Conservation (phyloP, 345 rosid species). For the Excoecaria cochinchinensis region DNA sequence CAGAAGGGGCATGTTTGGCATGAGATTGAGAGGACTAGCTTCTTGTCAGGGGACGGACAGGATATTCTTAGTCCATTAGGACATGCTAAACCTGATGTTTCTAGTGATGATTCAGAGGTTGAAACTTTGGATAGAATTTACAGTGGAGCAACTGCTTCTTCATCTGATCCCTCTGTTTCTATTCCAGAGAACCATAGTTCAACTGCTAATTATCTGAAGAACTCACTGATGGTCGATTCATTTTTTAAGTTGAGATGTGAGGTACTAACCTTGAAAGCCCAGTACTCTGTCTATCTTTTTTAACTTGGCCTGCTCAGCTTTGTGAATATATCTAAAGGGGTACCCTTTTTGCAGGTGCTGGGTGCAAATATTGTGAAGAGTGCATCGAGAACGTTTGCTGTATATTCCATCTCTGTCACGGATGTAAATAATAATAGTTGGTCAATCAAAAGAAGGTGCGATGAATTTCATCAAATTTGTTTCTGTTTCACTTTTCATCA, state of each 20-base stretch:
- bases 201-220: conserved; percentile 43
- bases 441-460: conserved; percentile 98
- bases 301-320: conserved; percentile 16
- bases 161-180: conserved; percentile 52
- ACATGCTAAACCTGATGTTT: conserved; percentile 43
- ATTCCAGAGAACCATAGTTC: conserved; percentile 41
- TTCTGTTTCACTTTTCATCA: conserved; percentile 13
- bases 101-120: conserved; percentile 70
- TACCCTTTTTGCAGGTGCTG: conserved; percentile 63
- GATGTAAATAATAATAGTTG: conserved; percentile 82
- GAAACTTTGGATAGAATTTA: conserved; percentile 55
- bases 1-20: conserved; percentile 58
- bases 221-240: conserved; percentile 64
- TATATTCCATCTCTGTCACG: conserved; percentile 87
- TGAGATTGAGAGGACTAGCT: conserved; percentile 77
- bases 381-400: conserved; percentile 85
- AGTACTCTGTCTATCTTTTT: conserved; percentile 17
- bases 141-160: conserved; percentile 71
- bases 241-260: conserved; percentile 89
- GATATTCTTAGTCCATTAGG: conserved; percentile 52
- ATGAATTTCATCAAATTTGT: conserved; percentile 24
- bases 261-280: conserved; percentile 48
- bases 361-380: conserved; percentile 97
- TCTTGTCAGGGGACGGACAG: conserved; percentile 80
- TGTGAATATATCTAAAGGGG: conserved; percentile 15